These are phyloP conservation scores for Colletotrichum chrysophilum DNA, from an alignment of 2,329 filamentous ascomycete genomes.

Conservation along the genomic window DNA sequence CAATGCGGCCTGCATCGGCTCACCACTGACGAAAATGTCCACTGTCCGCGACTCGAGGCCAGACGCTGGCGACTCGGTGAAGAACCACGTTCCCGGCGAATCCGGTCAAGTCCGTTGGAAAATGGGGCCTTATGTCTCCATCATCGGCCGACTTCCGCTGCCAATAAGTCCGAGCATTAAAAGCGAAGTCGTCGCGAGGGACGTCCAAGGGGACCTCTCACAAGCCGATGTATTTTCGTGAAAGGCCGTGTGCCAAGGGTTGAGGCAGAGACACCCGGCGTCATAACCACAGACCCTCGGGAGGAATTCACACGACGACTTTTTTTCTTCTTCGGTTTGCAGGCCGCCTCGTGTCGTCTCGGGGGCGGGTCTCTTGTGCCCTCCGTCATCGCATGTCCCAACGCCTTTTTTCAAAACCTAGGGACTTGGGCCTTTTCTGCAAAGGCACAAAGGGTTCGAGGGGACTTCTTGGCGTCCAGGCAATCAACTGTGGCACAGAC, in stretches of 20 bases:
- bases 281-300: neutral
- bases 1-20: conserved; percentile 13
- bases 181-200: neutral
- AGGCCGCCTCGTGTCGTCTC: neutral
- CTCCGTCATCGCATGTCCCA: neutral
- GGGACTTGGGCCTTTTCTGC: neutral
- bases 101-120: neutral
- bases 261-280: neutral
- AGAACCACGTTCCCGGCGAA: neutral
- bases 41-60: conserved; percentile 5
- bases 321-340: neutral
- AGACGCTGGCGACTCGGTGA: neutral
- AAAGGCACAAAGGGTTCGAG: neutral
- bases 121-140: neutral
- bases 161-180: neutral
- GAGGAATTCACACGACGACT: neutral
- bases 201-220: neutral
- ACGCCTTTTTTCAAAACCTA: neutral
- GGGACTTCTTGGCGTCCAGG: neutral
- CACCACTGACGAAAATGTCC: neutral
- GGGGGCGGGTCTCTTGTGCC: neutral
- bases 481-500: neutral
- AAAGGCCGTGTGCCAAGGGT: neutral
- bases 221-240: neutral
- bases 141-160: neutral